Conservation (phyloP, 2,329 filamentous ascomycete genomes). For the Exophiala alcalophila region DNA sequence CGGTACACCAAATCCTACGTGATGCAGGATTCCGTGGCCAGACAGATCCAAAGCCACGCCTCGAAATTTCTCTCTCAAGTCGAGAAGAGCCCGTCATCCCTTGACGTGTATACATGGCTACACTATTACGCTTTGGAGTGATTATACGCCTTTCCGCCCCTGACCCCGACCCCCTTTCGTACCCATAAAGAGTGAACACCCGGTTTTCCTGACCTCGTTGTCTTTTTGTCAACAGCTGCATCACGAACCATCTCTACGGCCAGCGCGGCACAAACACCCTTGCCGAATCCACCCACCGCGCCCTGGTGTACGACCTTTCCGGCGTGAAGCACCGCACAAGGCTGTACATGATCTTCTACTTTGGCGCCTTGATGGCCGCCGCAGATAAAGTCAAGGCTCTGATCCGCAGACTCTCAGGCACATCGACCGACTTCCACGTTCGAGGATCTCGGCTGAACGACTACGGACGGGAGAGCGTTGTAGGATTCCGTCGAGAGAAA, state of each 20-base stretch:
- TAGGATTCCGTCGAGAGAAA: conserved; percentile 60
- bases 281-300: conserved; percentile 9
- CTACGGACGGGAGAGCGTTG: conserved; percentile 57
- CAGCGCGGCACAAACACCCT: conserved; percentile 13
- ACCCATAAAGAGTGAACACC: too few relatives aligned
- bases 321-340: conserved; percentile 17
- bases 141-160: conserved; percentile 35
- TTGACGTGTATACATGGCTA: conserved; percentile 50
- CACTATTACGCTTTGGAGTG: conserved; percentile 70
- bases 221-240: conserved; percentile 10
- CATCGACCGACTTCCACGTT: conserved; percentile 45
- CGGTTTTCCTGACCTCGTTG: conserved; percentile 1
- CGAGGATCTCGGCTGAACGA: conserved; percentile 49
- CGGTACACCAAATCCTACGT: conserved; percentile 68
- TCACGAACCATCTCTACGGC: conserved; percentile 19
- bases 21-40: conserved; percentile 54
- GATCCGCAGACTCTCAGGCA: conserved; percentile 57
- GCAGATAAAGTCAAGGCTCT: conserved; percentile 51
- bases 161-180: too few relatives aligned
- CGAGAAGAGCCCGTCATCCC: conserved; percentile 48
- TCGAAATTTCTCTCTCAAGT: conserved; percentile 14
- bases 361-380: conserved; percentile 11
- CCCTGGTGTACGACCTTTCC: conserved; percentile 18
- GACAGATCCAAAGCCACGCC: conserved; percentile 58
- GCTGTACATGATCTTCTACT: conserved; percentile 18